Evolutionary conservation across 192 early-diverging fungal species (phyloP), one percentile per base, ranked within the genome.

Genomic region (Coemansia sp.): DNA sequence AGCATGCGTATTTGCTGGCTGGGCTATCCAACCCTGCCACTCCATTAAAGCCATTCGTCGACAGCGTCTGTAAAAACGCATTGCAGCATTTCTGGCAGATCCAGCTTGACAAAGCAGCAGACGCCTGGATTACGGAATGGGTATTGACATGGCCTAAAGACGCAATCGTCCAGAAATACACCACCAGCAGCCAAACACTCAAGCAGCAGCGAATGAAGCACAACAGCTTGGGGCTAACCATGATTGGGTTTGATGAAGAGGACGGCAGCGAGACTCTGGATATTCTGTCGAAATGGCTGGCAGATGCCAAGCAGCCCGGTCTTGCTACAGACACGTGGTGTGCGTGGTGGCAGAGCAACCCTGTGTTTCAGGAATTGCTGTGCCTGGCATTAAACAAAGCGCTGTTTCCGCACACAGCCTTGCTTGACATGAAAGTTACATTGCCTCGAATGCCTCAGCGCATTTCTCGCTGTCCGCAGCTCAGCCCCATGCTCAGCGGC

Each of bases 341-440:
- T 14, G 18, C n/a, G 0, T 76, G 73, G 73, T 64, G 64, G 61
- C 43, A 34, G 7, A 28, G 38, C 14, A 65, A 45, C 46, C 10
- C 36, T 10, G 21, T 47, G n/a, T 42, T 76, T 11, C 67, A 48
- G 3, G 61, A 70, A 40, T 37, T 76, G 5, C 11, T 64, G 16
- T 62, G 56, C 5, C 46, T 66, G 54, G 63, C 67, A 20, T 53
- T 76, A 10, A 46, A 41, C 20, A 31, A 31, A 5, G 51, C 60
- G 1, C 34, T 69, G 15, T 62, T 50, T 39, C 58, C 44, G n/a
- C 41, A 51, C 9, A 26, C 46, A 21, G 3, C 30, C 16, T 16
- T 44, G 31, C 20, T 15, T 5, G 17, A 41, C 10, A 0, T 14
- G 11, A 39, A 47, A 10, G 7, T 23, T 5, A 5, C 3, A 30